Base-by-base conservation (phyloP, 345 rosid genomes). In the Acer negundo region DNA sequence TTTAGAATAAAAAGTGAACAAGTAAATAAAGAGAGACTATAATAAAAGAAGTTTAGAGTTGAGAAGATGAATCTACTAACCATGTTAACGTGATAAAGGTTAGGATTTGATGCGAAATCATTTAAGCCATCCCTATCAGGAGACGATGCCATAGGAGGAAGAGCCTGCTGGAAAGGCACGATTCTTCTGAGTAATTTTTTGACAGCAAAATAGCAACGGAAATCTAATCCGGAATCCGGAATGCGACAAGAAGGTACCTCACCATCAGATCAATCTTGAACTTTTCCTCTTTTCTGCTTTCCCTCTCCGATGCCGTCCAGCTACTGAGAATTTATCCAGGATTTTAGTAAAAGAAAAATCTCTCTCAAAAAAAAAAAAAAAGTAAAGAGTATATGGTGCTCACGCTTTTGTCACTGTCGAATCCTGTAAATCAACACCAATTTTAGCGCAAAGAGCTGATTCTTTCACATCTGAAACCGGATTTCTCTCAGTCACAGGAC, bases 261-360 rank as follows among this genome's bases (percentile, higher is more conserved):
- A 90, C 94, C 94, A 85, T 90, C 78, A 87, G 83, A 85, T 90
- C 88, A 31, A 86, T 81, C 77, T 85, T 71, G 77, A 82, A 80
- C 80, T 82, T 89, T 77, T 75, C 87, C 40, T 82, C 81, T 47
- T 67, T 67, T 28, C 73, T 72, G 77, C 56, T 66, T 35, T 81
- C 81, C 65, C 19, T 59, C 28, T 69, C 82, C 59, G 68, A 74
- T 56, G 40, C 62, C 1, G 53, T 62, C 20, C 73, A 75, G 3
- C 16, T 73, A 79, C 92, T 90, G 84, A 16, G 44, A 72, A 69
- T 66, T 35, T 31, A 55, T 42, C 24, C 61, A 44, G 49, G 49
- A 46, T 10, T 12, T 19, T 51, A 63, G 35, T 1, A 62, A 49
- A 76, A 72, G 59, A 62, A 24, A 72, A 10, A 81, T 68, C 79